These are phyloP conservation scores for Physcomitrellopsis africana DNA, from an alignment of 225 moss, liverwort and hornwort species.

Conservation along the genomic window DNA sequence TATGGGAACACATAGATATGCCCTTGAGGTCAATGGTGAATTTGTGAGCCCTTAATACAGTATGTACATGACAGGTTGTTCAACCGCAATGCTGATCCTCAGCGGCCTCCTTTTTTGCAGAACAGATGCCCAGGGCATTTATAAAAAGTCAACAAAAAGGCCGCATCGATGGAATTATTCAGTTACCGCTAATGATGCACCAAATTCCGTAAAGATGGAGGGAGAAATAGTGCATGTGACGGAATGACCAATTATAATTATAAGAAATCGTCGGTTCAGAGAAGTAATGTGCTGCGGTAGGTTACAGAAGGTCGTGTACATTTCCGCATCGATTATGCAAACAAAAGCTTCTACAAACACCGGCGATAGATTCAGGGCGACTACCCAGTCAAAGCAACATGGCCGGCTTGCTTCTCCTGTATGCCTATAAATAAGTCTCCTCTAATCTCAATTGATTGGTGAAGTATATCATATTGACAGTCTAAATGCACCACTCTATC, in stretches of 20 bases:
- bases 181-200: neutral
- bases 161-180: neutral
- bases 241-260: neutral
- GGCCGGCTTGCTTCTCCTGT: conserved; percentile 1
- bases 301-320: conserved; percentile 15
- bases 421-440: neutral
- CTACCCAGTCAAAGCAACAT: conserved; percentile 24
- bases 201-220: neutral
- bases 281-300: neutral
- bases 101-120: neutral
- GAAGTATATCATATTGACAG: neutral
- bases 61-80: neutral
- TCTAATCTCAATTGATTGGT: neutral
- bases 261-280: conserved; percentile 1
- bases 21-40: neutral
- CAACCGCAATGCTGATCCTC: neutral
- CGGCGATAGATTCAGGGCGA: neutral
- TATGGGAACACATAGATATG: neutral
- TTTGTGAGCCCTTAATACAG: neutral
- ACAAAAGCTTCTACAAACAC: neutral
- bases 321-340: conserved; percentile 19
- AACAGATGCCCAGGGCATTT: neutral
- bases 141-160: neutral
- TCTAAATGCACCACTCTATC: neutral
- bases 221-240: conserved; percentile 11